phyloP scores from a whole-genome alignment of 169 alveolate genomes.

The Plasmodium gaboni region DNA sequence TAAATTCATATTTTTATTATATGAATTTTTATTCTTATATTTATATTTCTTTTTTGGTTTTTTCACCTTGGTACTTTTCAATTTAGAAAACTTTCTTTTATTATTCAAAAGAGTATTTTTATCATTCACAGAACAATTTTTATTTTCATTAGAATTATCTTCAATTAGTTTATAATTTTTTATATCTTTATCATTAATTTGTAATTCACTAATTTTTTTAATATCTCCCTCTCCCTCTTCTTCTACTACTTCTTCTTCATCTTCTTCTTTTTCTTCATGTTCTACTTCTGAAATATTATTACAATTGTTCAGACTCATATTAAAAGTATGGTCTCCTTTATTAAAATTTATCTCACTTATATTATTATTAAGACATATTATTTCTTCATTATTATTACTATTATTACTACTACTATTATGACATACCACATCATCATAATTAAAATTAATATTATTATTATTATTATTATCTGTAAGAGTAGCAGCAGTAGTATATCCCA shows the following conservation, averaged over 20 bases:
- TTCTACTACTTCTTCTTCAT: neutral
- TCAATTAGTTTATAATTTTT: neutral
- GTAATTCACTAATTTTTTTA: neutral
- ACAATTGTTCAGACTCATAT: neutral
- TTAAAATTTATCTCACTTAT: too few relatives aligned
- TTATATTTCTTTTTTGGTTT: slow-evolving; percentile 37
- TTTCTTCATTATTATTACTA: too few relatives aligned
- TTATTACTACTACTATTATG: too few relatives aligned
- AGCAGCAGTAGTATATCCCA: neutral
- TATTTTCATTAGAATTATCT: slow-evolving; percentile 1
- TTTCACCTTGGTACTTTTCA: slow-evolving; percentile 24
- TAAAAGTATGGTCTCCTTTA: too few relatives aligned
- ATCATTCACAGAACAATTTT: slow-evolving; percentile 3
- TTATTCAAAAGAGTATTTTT: slow-evolving; percentile 4
- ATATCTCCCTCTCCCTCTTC: slow-evolving; percentile 4
- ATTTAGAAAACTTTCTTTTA: slow-evolving; percentile 19
- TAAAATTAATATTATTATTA: neutral
- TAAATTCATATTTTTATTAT: neutral
- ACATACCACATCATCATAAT: neutral
- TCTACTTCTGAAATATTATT: neutral
- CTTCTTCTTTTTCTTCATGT: neutral
- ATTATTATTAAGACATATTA: too few relatives aligned
- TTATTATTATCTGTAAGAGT: neutral
- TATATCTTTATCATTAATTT: neutral
- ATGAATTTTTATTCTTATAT: neutral